These are phyloP conservation scores for Coemansia sp. DNA, from an alignment of 192 early-diverging fungal species.

Conservation along the genomic window DNA sequence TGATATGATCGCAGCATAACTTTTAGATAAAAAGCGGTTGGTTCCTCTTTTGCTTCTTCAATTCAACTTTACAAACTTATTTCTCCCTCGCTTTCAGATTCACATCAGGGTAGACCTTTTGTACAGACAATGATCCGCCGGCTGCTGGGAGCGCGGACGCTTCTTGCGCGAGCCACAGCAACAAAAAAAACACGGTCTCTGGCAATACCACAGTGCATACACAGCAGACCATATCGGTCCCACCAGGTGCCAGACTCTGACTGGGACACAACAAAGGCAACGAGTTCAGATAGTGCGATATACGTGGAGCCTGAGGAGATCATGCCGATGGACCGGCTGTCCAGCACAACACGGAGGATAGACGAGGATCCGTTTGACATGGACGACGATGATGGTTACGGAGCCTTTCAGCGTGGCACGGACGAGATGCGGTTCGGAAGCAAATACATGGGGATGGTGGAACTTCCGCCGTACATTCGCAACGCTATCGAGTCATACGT, in stretches of 20 bases:
- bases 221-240: not conserved
- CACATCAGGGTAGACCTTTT: too few species aligned
- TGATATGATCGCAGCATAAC: too few species aligned
- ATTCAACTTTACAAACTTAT: too few species aligned
- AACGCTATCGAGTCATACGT: constrained; percentile 14
- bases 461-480: constrained; percentile 20
- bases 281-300: too few species aligned
- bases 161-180: not conserved
- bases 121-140: not conserved
- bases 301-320: not conserved
- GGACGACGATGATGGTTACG: constrained; percentile 13
- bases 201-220: not conserved
- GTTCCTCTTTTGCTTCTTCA: too few species aligned
- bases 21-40: too few species aligned
- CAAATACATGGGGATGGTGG: constrained; percentile 49
- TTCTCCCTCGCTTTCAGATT: too few species aligned
- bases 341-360: constrained; percentile 3
- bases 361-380: constrained; percentile 19
- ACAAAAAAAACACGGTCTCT: too few species aligned
- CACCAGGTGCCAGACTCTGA: constrained; percentile 28
- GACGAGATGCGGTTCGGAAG: constrained; percentile 50
- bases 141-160: not conserved
- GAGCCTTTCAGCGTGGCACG: constrained; percentile 35
- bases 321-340: constrained; percentile 3
- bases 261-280: constrained; percentile 10